Percentiles rank a stretch among this genome's conserved stretches.
Conservation (phyloP, 2,329 filamentous ascomycete species). For the Botrytis porri region DNA sequence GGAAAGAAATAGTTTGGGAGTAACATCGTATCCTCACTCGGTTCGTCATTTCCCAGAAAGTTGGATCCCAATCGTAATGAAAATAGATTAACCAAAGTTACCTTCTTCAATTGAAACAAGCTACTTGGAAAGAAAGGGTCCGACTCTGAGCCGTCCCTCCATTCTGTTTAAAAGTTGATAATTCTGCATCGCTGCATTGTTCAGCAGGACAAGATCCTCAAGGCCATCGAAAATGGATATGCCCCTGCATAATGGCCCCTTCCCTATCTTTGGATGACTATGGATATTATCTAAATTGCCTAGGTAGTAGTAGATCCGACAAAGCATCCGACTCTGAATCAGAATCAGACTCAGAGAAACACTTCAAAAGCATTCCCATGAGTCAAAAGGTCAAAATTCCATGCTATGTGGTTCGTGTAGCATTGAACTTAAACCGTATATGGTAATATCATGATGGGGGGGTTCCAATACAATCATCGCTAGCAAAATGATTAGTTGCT, state of each 20-base stretch:
- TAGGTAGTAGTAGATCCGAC: neutral
- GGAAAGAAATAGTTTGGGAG: neutral
- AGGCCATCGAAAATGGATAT: neutral
- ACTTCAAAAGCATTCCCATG: neutral
- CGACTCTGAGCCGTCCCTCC: neutral
- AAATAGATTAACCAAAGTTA: neutral
- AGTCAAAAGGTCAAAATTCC: neutral
- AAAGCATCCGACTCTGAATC: neutral
- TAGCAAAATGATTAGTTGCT: neutral
- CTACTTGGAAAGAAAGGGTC: neutral
- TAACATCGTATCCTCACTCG: slow-evolving; percentile 14
- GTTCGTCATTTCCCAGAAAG: neutral
- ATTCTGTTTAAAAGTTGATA: neutral
- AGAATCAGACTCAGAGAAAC: neutral
- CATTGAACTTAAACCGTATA: neutral
- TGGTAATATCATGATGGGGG: neutral
- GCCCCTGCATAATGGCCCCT: slow-evolving; percentile 8
- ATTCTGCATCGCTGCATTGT: neutral
- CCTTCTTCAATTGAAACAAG: slow-evolving; percentile 7
- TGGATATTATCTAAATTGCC: neutral
- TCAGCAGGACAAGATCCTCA: slow-evolving; percentile 11
- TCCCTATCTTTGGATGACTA: neutral
- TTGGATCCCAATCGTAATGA: neutral
- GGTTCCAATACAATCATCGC: neutral
- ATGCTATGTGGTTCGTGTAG: neutral